These are phyloP conservation scores for Fusarium hostae DNA, from an alignment of 2,329 filamentous ascomycete genomes.

Conservation along the genomic window DNA sequence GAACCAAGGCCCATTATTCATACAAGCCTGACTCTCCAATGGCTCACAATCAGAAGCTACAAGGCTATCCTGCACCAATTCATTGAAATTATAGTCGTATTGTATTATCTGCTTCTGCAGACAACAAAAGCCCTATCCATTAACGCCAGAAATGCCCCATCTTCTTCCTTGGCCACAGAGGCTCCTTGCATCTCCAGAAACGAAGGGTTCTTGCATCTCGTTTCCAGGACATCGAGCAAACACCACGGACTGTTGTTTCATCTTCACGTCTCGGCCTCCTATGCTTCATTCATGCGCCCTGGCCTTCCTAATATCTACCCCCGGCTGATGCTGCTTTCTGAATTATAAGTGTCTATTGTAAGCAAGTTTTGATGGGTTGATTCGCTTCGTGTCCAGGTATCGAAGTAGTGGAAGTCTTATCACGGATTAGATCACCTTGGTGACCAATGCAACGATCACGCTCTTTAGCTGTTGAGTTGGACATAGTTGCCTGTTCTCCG, in stretches of 20 bases:
- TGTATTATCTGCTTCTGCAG: constrained; percentile 34
- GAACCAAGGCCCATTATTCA: background rate
- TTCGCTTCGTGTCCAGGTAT: constrained; percentile 25
- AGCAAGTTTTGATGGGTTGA: constrained; percentile 15
- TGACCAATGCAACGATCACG: background rate
- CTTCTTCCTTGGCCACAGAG: constrained; percentile 17
- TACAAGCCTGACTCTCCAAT: background rate
- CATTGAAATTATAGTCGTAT: constrained; percentile 10
- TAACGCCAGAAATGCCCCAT: constrained; percentile 40
- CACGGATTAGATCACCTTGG: background rate
- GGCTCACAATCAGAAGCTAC: background rate
- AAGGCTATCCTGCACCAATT: background rate
- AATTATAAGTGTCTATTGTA: constrained; percentile 29
- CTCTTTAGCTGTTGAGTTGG: constrained; percentile 48
- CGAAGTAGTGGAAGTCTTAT: constrained; percentile 18
- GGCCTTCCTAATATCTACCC: background rate
- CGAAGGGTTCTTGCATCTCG: background rate
- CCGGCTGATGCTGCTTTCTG: background rate
- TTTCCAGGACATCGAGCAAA: constrained; percentile 13
- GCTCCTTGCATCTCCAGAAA: constrained; percentile 31
- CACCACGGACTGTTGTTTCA: background rate
- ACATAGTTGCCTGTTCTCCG: constrained; percentile 61
- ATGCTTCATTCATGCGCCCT: constrained; percentile 17
- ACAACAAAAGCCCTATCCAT: constrained; percentile 30
- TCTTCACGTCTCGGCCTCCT: constrained; percentile 3